Evolutionary conservation across 202 grass and related monocot species (phyloP).

Genomic region (Musa balbisiana): DNA sequence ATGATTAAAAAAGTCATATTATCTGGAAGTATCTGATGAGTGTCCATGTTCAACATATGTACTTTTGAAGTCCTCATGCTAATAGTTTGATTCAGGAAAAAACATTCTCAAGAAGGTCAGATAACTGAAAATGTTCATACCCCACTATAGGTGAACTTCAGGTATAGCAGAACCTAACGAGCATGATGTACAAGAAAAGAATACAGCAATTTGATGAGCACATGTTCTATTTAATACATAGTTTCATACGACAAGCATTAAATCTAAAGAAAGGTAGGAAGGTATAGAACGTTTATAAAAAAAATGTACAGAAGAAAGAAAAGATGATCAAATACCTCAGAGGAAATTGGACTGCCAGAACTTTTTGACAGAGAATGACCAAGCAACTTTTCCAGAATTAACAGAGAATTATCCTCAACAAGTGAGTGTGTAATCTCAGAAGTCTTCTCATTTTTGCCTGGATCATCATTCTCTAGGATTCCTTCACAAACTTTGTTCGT

Average conservation of each 20-base stretch:
- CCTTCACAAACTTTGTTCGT: constrained; percentile 39
- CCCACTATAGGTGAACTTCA: too few relatives aligned
- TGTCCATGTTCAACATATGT: too few relatives aligned
- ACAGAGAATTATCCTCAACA: constrained; percentile 46
- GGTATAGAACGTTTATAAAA: neutral
- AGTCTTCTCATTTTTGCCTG: constrained; percentile 35
- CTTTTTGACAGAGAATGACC: constrained; percentile 52
- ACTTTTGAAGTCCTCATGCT: too few relatives aligned
- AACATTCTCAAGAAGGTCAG: too few relatives aligned
- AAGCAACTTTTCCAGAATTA: constrained; percentile 88
- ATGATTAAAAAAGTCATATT: too few relatives aligned
- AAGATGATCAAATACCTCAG: constrained; percentile 39
- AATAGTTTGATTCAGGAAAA: too few relatives aligned
- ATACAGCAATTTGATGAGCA: too few relatives aligned
- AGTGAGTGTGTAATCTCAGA: constrained; percentile 31
- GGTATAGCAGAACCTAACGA: too few relatives aligned
- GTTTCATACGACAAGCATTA: neutral
- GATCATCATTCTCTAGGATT: constrained; percentile 45
- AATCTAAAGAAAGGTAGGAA: neutral
- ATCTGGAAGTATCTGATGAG: too few relatives aligned
- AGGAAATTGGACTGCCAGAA: constrained; percentile 31
- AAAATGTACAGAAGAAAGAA: neutral
- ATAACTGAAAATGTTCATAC: too few relatives aligned
- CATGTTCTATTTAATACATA: too few relatives aligned
- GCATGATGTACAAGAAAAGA: too few relatives aligned